Evolutionary conservation across 306 rosid genomes (phyloP).

Genomic region (Senna tora): DNA sequence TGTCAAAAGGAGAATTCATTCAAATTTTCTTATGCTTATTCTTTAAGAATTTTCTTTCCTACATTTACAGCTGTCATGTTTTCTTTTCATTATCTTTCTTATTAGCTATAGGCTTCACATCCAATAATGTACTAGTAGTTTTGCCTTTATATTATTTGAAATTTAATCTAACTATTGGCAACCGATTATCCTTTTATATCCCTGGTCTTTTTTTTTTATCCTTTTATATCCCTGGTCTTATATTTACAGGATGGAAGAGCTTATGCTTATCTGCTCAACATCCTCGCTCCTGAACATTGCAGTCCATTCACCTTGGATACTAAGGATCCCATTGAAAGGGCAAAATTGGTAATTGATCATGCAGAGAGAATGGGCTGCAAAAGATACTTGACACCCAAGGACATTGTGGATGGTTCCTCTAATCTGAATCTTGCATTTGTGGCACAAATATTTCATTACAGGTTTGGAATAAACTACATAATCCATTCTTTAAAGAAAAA

Average conservation of each 20-base stretch:
- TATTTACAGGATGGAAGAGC: slow-evolving; percentile 85
- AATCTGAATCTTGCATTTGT: slow-evolving; percentile 94
- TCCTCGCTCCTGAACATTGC: slow-evolving; percentile 93
- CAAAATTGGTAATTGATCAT: slow-evolving; percentile 83
- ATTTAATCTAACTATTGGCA: slow-evolving; percentile 26
- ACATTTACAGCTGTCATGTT: background rate
- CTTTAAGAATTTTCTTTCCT: slow-evolving; percentile 1
- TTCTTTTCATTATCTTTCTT: background rate
- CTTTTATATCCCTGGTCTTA: slow-evolving; percentile 25
- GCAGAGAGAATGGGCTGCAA: slow-evolving; percentile 97
- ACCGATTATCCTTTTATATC: slow-evolving; percentile 30
- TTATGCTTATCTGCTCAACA: slow-evolving; percentile 91
- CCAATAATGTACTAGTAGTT: background rate
- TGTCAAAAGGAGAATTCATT: background rate
- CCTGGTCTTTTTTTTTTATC: slow-evolving; percentile 15
- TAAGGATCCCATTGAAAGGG: slow-evolving; percentile 71
- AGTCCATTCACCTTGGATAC: slow-evolving; percentile 77
- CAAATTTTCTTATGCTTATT: background rate
- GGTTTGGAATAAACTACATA: slow-evolving; percentile 50
- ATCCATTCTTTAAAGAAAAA: slow-evolving; percentile 11
- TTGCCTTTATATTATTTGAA: slow-evolving; percentile 13
- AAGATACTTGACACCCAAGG: slow-evolving; percentile 79
- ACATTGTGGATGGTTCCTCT: slow-evolving; percentile 81
- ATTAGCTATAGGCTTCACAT: slow-evolving; percentile 11
- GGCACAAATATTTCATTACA: slow-evolving; percentile 89